A percentile compares a stretch with the other conserved stretches of the same genome.
These are phyloP conservation scores for Gossypium schwendimanii DNA, from an alignment of 441 rosid genomes.

Conservation along the genomic window DNA sequence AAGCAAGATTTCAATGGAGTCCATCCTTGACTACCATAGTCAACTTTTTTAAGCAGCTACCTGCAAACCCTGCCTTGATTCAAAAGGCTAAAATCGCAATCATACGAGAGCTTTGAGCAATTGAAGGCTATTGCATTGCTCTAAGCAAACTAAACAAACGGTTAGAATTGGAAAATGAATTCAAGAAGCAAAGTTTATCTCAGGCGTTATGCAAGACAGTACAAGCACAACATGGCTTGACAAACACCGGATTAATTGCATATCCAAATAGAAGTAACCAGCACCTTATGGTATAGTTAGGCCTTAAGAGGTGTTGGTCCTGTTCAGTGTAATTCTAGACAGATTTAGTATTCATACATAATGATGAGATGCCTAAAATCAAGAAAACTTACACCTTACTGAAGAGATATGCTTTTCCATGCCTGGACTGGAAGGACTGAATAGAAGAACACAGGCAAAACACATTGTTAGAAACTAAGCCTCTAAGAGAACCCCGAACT, in stretches of 20 bases:
- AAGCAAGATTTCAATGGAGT: neutral
- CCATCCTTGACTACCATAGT: neutral
- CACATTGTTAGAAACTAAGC: constrained; percentile 32
- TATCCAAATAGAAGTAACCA: neutral
- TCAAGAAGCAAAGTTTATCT: neutral
- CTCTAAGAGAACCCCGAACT: constrained; percentile 9
- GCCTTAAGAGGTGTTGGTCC: neutral
- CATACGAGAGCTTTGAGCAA: constrained; percentile 6
- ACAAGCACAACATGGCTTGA: neutral
- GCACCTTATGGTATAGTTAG: constrained; percentile 7
- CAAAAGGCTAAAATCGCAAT: constrained; percentile 7
- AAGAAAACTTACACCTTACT: constrained; percentile 84
- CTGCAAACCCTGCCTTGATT: neutral
- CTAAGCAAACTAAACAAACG: neutral
- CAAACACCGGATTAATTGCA: neutral
- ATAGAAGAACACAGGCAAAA: constrained; percentile 27
- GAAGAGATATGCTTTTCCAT: constrained; percentile 98
- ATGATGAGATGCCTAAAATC: constrained; percentile 15
- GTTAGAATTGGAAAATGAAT: neutral
- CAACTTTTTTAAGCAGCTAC: neutral
- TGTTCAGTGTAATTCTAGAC: neutral
- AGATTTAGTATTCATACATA: neutral
- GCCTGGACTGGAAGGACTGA: constrained; percentile 76
- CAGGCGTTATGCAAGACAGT: neutral
- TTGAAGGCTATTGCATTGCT: neutral